A percentile compares a stretch with the other conserved stretches of the same genome.
These are phyloP conservation scores for Quercus mongolica DNA, from an alignment of 306 rosid species.

Conservation along the genomic window DNA sequence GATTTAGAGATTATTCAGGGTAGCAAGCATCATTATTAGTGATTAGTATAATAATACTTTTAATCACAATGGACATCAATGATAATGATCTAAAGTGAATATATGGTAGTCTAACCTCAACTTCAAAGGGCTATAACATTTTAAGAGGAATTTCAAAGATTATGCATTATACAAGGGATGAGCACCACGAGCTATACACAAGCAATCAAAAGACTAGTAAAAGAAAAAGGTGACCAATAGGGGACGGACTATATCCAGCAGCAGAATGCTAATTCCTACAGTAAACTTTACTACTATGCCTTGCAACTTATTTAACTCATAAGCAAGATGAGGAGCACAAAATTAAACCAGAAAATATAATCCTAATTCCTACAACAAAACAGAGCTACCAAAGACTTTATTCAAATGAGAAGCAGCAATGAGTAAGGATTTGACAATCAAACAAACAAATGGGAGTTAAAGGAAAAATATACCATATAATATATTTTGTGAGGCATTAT, in stretches of 20 bases:
- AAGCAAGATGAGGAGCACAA: not conserved
- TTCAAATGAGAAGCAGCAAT: not conserved
- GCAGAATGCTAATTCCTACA: too few species aligned
- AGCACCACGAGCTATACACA: not conserved
- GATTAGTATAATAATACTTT: not conserved
- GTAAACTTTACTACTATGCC: too few species aligned
- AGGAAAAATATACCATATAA: constrained; percentile 21
- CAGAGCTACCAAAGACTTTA: not conserved
- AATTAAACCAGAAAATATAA: too few species aligned
- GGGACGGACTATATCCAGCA: too few species aligned
- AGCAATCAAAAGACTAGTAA: not conserved
- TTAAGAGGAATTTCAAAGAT: not conserved
- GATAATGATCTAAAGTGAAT: not conserved
- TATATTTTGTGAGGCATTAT: constrained; percentile 26
- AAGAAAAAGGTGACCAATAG: not conserved
- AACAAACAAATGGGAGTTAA: not conserved
- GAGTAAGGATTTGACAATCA: not conserved
- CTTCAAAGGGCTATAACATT: not conserved
- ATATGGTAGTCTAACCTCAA: not conserved
- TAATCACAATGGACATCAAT: not conserved
- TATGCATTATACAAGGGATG: not conserved
- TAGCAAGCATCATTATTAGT: too few species aligned
- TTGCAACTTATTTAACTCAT: too few species aligned
- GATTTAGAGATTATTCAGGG: constrained; percentile 27
- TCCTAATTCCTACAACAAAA: too few species aligned